phyloP scores from a whole-genome alignment of 306 rosid genomes.

The barrel medic (Medicago truncatula) region DNA sequence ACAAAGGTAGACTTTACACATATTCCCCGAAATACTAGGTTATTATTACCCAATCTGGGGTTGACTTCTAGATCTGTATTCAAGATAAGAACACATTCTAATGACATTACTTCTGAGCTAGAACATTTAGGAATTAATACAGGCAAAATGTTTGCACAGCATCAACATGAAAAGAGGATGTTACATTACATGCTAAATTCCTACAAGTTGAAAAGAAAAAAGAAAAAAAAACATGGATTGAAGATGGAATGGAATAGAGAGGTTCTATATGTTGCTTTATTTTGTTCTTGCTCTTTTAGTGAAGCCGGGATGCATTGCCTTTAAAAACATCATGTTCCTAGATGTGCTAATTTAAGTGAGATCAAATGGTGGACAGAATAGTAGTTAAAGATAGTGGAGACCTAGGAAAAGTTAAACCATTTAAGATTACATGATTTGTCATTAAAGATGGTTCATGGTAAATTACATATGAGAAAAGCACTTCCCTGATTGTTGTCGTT shows the following conservation, averaged over 20 bases:
- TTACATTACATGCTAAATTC: background rate
- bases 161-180: constrained; percentile 1
- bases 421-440: background rate
- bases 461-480: too few relatives aligned
- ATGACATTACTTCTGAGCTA: constrained; percentile 8
- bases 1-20: too few relatives aligned
- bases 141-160: background rate
- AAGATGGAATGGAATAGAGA: background rate
- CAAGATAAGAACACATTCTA: background rate
- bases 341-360: background rate
- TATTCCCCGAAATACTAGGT: too few relatives aligned
- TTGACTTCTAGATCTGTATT: too few relatives aligned
- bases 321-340: background rate
- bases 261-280: background rate
- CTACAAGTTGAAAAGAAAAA: background rate
- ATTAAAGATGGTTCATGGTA: constrained; percentile 5
- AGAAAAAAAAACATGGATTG: background rate
- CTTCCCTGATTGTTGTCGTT: background rate
- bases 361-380: background rate
- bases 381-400: background rate
- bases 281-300: background rate
- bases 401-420: background rate
- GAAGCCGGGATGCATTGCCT: background rate
- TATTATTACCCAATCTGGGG: too few relatives aligned
- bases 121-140: background rate